Evolutionary conservation across 225 moss, liverwort and hornwort genomes (phyloP), one percentile per base, ranked within the genome.

Genomic region (Anthoceros angustus): DNA sequence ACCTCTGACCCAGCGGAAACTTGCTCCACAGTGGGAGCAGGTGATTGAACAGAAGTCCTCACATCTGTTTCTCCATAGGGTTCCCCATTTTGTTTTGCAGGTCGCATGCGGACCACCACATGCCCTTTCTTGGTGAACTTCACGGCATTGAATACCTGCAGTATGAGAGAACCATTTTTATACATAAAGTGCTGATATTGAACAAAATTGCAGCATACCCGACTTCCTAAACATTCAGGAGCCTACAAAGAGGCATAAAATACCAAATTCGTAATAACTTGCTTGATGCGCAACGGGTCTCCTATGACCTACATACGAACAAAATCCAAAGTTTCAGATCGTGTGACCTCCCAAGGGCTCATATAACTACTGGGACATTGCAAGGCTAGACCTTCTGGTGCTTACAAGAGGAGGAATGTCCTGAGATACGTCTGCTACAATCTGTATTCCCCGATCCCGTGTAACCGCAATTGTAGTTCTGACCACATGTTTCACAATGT

Each of bases 111-210:
- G 18, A 79, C 79, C 68, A 76, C 71, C 25, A 82, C 82, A 64
- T 82, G 66, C 21, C 82, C 82, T 66, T 68, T 82, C 43, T 79
- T 82, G 41, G 82, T 82, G 50, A 82, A 82, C 68, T 82, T 82
- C 46, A 82, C 82, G 26, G 79, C 82, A 71, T 82, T 82, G 49
- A 82, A 82, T 39, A 82, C 82, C 82, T 82, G 82, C 61, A 61
- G 16, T 11, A 32, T 1, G 4, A 32, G 32, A 32, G 32, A 32
- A 50, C 25, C 39, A 25, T 14, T 9, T 41, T 20, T 24, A 18
- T 7, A 6, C 65, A 39, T 5, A 11, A 41, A 5, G 23, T 40
- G 11, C n/a, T 65, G 40, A 40, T 21, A 20, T 41, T 10, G 40
- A 12, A 0, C 26, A 5, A 26, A 6, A 12, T 41, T 10, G 25